phyloP scores from a whole-genome alignment of 1,284 basidiomycete species.

The Mycena citricolor region DNA sequence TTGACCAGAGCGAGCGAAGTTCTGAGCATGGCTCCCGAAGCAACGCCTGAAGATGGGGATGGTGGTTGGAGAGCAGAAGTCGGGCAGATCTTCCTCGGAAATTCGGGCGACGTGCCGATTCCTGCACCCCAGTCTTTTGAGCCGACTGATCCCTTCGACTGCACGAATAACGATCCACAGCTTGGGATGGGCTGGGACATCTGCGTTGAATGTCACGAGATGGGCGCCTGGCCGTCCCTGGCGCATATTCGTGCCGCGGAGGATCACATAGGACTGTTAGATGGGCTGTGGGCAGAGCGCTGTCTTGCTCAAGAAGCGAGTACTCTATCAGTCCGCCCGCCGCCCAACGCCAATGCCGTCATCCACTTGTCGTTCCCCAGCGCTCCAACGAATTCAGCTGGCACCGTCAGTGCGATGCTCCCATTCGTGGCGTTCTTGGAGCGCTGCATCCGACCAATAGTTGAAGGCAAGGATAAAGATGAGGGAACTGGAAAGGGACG shows the following conservation, averaged over 20 bases:
- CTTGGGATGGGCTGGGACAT: constrained; percentile 71
- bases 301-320: constrained; percentile 27
- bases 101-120: constrained; percentile 74
- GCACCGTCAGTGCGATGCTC: constrained; percentile 50
- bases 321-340: constrained; percentile 53
- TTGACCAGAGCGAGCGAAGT: constrained; percentile 86
- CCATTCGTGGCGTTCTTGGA: constrained; percentile 63
- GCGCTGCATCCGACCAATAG: constrained; percentile 51
- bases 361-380: constrained; percentile 75
- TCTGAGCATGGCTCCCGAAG: constrained; percentile 41
- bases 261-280: constrained; percentile 64
- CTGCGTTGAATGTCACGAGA: constrained; percentile 84
- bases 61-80: constrained; percentile 49
- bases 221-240: constrained; percentile 63
- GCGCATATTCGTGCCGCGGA: constrained; percentile 68
- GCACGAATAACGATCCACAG: constrained; percentile 56
- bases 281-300: constrained; percentile 57
- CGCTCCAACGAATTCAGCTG: constrained; percentile 51
- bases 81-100: constrained; percentile 75
- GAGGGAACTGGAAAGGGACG: no score
- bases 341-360: constrained; percentile 67
- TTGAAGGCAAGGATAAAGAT: no score
- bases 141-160: constrained; percentile 49
- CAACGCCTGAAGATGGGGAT: constrained; percentile 30
- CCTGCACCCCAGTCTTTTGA: constrained; percentile 29